phyloP scores from a whole-genome alignment of 129 eudicot genomes.

The Arctium minus region DNA sequence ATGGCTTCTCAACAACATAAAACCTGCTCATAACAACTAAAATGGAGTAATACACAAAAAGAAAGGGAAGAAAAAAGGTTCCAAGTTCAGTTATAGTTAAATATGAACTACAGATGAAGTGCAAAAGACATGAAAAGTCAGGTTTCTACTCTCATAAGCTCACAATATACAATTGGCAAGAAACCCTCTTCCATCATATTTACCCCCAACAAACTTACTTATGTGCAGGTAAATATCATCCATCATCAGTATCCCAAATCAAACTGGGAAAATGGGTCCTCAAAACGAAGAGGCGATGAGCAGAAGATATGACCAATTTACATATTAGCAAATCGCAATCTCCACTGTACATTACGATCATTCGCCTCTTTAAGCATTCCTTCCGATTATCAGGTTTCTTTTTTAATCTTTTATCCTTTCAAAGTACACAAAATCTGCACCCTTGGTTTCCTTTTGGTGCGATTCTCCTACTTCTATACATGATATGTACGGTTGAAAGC shows the following conservation, averaged over 20 bases:
- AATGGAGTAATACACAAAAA: constrained; percentile 16
- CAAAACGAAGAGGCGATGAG: constrained; percentile 25
- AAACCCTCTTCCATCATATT: constrained; percentile 11
- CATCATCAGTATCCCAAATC: constrained; percentile 4
- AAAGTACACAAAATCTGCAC: constrained; percentile 49
- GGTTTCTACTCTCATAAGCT: constrained; percentile 14
- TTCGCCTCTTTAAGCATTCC: constrained; percentile 28
- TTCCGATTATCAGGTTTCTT: constrained; percentile 20
- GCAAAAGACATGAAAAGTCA: constrained; percentile 28
- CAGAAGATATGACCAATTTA: constrained; percentile 26
- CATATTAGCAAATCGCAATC: constrained; percentile 26
- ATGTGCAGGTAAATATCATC: constrained; percentile 14
- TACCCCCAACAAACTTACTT: constrained; percentile 19
- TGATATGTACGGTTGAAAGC: constrained; percentile 31
- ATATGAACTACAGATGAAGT: constrained; percentile 20
- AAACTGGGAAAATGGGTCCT: constrained; percentile 13
- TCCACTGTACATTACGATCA: constrained; percentile 23
- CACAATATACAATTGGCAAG: constrained; percentile 37
- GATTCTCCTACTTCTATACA: constrained; percentile 38
- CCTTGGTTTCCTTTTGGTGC: constrained; percentile 17
- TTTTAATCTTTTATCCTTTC: constrained; percentile 15
- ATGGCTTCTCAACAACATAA: constrained; percentile 23
- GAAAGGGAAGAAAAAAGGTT: background rate
- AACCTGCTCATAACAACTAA: constrained; percentile 27
- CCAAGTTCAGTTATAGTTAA: constrained; percentile 15